These are phyloP conservation scores for Cryptococcus sp. DNA, from an alignment of 1,284 basidiomycete genomes.

Conservation along the genomic window DNA sequence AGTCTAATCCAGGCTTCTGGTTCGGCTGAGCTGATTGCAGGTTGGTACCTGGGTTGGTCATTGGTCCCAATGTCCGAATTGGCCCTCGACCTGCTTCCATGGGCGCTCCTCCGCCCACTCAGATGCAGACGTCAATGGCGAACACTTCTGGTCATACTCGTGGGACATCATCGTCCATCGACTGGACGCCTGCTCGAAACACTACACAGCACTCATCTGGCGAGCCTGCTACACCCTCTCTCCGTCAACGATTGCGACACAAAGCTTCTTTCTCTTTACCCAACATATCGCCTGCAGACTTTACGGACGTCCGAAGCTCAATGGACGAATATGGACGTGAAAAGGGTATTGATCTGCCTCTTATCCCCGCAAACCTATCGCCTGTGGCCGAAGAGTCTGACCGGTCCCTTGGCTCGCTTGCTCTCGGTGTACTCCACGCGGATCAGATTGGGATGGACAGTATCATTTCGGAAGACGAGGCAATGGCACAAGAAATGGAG, in stretches of 20 bases:
- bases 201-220: slow-evolving; percentile 9
- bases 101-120: no score
- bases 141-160: slow-evolving; percentile 4
- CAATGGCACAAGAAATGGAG: slow-evolving; percentile 35
- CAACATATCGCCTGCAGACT: slow-evolving; percentile 12
- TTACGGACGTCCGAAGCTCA: slow-evolving; percentile 11
- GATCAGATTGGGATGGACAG: not conserved
- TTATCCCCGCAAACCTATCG: slow-evolving; percentile 15
- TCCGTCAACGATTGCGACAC: slow-evolving; percentile 11
- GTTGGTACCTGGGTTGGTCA: slow-evolving; percentile 21
- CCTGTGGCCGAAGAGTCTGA: slow-evolving; percentile 12
- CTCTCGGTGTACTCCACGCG: not conserved
- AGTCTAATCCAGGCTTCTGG: slow-evolving; percentile 5
- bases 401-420: slow-evolving; percentile 1
- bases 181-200: slow-evolving; percentile 13
- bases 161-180: slow-evolving; percentile 21
- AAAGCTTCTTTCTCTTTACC: slow-evolving; percentile 25
- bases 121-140: not conserved
- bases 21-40: slow-evolving; percentile 3
- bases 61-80: slow-evolving; percentile 15
- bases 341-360: slow-evolving; percentile 22
- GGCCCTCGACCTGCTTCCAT: slow-evolving; percentile 8
- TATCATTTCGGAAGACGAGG: slow-evolving; percentile 4
- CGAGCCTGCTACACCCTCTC: slow-evolving; percentile 1
- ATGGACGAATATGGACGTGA: slow-evolving; percentile 14